phyloP scores from a whole-genome alignment of 2,329 filamentous ascomycete species.

The Biscogniauxia sp. region DNA sequence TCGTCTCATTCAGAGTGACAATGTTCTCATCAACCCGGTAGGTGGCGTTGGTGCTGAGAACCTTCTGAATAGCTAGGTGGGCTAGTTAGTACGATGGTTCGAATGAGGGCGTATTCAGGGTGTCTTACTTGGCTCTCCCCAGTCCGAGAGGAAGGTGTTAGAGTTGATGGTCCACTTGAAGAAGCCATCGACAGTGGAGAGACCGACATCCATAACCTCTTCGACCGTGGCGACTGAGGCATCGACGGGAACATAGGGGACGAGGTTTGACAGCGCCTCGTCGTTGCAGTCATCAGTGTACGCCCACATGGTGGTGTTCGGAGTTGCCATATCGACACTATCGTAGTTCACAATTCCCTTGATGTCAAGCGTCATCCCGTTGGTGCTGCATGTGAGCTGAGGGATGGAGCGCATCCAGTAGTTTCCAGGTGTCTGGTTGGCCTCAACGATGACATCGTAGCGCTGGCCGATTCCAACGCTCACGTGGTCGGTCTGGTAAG shows the following conservation, averaged over 20 bases:
- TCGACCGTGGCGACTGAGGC: slow-evolving; percentile 27
- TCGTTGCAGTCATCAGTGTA: slow-evolving; percentile 35
- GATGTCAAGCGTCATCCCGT: slow-evolving; percentile 42
- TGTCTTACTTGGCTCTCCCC: slow-evolving; percentile 41
- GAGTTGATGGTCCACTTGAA: slow-evolving; percentile 51
- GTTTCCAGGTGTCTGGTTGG: slow-evolving; percentile 35
- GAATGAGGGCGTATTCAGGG: not conserved
- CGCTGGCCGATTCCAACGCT: slow-evolving; percentile 36
- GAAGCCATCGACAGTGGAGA: slow-evolving; percentile 31
- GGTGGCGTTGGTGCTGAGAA: slow-evolving; percentile 23
- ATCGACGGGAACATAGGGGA: slow-evolving; percentile 36
- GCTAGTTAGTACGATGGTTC: not conserved
- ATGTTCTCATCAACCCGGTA: slow-evolving; percentile 31
- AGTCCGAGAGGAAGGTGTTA: slow-evolving; percentile 47
- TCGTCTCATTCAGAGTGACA: slow-evolving; percentile 26
- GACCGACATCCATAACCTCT: slow-evolving; percentile 29
- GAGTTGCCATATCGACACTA: slow-evolving; percentile 18
- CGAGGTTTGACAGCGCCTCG: slow-evolving; percentile 32
- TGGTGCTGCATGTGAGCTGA: slow-evolving; percentile 40
- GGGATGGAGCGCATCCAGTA: slow-evolving; percentile 51
- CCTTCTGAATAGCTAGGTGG: slow-evolving; percentile 33
- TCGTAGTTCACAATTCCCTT: slow-evolving; percentile 49
- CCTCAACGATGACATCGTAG: slow-evolving; percentile 47
- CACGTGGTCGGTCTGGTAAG: slow-evolving; percentile 48
- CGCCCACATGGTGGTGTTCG: slow-evolving; percentile 7